Base-by-base conservation (phyloP, 2,329 filamentous ascomycete genomes). In the Pestalotiopsis fici region DNA sequence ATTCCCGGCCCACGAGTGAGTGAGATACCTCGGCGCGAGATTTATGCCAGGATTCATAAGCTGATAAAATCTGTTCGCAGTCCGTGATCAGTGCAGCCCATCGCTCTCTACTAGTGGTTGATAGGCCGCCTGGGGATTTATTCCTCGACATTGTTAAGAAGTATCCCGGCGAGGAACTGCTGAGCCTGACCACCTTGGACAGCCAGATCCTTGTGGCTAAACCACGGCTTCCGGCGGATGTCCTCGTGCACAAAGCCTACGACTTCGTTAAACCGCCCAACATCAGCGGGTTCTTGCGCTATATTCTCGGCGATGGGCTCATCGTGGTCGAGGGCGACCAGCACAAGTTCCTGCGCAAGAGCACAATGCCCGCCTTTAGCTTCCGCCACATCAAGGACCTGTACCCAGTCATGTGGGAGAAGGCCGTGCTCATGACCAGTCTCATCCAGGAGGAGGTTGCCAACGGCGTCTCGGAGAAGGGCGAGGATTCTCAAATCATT, bases 361-460 rank as follows among this genome's bases (percentile, higher is more conserved):
- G 89, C 62, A 83, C 91, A 11, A 86, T 86, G 75, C 90, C 90
- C 1, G 89, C 90, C 0, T 93, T 93, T 74, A 83, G 85, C 56
- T 91, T 89, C 72, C 85, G 90, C 3, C 89, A 92, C 69, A 86
- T 93, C 75, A 93, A 91, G 69, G 84, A 91, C 55, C 77, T 93
- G 1, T 92, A 93, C 68, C 89, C 90, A 0, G 83, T 90, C 65
- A 93, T 93, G 78, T 93, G 90, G 90, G 74, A 77, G 0, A 93
- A 92, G 66, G 76, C 76, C 0, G 71, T 74, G 18, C 66, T 71
- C 1, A 69, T 80, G 21, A 71, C 72, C 0, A 68, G 68, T 70
- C 83, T 85, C 0, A 72, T 84, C 1, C 82, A 88, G 69, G 81
- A 78, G 3, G 57, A 60, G 28, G 57, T 60, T 3, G 2, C 31